Evolutionary conservation across 495 filamentous ascomycete genomes (phyloP).

Genomic region (Beverwykella pulmonaria): DNA sequence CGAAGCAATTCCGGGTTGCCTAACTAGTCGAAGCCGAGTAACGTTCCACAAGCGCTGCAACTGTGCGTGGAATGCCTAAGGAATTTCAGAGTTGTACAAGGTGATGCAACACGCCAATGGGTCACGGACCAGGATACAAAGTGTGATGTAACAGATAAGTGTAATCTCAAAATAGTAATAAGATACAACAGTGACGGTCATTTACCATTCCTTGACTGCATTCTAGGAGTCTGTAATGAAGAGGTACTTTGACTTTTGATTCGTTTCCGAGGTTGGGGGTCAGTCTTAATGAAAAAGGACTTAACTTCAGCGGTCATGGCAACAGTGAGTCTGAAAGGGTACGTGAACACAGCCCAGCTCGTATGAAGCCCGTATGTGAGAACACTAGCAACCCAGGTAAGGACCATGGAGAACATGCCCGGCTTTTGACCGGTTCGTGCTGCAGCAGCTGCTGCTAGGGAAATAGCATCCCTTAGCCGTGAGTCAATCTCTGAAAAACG

Average conservation of each 20-base stretch:
- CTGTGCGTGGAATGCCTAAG: background rate
- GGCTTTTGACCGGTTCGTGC: slow-evolving; percentile 52
- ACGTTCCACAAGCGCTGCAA: slow-evolving; percentile 1
- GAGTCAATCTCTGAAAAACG: slow-evolving; percentile 70
- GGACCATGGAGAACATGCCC: slow-evolving; percentile 28
- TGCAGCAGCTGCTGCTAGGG: slow-evolving; percentile 73
- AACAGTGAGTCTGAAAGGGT: slow-evolving; percentile 22
- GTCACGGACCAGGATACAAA: background rate
- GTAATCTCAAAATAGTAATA: background rate
- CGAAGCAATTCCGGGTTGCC: slow-evolving; percentile 15
- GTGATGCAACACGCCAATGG: background rate
- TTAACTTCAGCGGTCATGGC: slow-evolving; percentile 10
- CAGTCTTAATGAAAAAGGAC: slow-evolving; percentile 19
- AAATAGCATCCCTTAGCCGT: slow-evolving; percentile 73
- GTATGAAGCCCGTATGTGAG: slow-evolving; percentile 24
- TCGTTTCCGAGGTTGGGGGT: slow-evolving; percentile 18
- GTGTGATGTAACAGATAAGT: background rate
- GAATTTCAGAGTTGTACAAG: background rate
- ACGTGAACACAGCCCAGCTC: slow-evolving; percentile 22
- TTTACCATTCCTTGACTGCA: slow-evolving; percentile 31
- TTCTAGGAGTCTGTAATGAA: slow-evolving; percentile 23
- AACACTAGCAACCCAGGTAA: slow-evolving; percentile 17
- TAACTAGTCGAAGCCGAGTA: slow-evolving; percentile 1
- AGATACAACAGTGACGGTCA: slow-evolving; percentile 7
- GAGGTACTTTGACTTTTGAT: slow-evolving; percentile 14